phyloP scores from a whole-genome alignment of 2,329 filamentous ascomycete species.

The Claviceps monticola region DNA sequence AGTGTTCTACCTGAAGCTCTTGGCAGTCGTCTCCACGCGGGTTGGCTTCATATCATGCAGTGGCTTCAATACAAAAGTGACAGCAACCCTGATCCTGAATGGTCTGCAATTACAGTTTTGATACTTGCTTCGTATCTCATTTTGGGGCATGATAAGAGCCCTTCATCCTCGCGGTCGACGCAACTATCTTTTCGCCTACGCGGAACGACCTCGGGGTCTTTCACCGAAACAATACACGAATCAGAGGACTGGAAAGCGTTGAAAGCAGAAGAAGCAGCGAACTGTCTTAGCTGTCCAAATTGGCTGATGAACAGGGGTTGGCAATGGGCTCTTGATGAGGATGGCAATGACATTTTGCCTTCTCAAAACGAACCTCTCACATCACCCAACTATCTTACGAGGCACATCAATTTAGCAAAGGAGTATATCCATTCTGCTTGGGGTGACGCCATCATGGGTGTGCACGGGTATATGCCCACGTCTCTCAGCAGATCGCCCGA shows the following conservation, averaged over 20 bases:
- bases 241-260: constrained; percentile 34
- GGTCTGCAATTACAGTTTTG: constrained; percentile 52
- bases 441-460: constrained; percentile 40
- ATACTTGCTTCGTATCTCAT: constrained; percentile 51
- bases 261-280: constrained; percentile 30
- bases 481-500: constrained; percentile 37
- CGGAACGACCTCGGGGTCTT: constrained; percentile 21
- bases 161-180: constrained; percentile 12
- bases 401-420: constrained; percentile 44
- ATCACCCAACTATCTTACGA: constrained; percentile 29
- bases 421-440: constrained; percentile 48
- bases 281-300: constrained; percentile 33
- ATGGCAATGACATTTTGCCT: constrained; percentile 19
- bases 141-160: constrained; percentile 29
- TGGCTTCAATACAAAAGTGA: constrained; percentile 46
- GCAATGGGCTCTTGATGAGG: constrained; percentile 56
- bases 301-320: constrained; percentile 53
- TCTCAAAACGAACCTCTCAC: constrained; percentile 13
- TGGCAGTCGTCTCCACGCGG: constrained; percentile 47
- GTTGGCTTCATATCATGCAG: constrained; percentile 61
- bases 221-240: constrained; percentile 19
- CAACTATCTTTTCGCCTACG: constrained; percentile 18
- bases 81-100: constrained; percentile 42
- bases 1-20: constrained; percentile 47
- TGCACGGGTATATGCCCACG: constrained; percentile 52